Conservation (phyloP, 306 rosid species). For the Quercus gilva region DNA sequence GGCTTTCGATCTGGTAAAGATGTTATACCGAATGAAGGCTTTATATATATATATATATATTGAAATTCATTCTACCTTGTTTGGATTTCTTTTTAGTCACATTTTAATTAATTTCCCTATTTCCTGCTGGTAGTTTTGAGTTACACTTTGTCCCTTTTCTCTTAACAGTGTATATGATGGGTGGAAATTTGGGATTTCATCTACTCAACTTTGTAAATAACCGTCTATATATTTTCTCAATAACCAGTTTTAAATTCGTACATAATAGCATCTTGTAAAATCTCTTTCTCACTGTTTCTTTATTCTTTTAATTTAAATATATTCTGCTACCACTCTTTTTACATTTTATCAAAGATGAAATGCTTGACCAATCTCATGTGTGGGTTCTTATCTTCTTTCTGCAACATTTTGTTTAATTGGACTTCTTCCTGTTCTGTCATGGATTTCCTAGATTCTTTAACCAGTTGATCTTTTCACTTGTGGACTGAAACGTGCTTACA, state of each 20-base stretch:
- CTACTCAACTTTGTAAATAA: constrained; percentile 62
- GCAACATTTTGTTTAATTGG: not conserved
- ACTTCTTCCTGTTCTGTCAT: not conserved
- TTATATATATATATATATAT: not conserved
- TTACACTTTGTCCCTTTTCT: not conserved
- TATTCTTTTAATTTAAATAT: constrained; percentile 29
- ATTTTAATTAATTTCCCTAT: not conserved
- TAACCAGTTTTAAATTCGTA: constrained; percentile 54
- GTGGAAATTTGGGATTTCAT: constrained; percentile 40
- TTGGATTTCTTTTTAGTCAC: not conserved
- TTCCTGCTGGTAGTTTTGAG: not conserved
- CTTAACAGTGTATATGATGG: constrained; percentile 53
- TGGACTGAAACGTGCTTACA: too few species aligned
- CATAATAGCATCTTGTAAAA: constrained; percentile 40
- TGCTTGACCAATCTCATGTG: not conserved
- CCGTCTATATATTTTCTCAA: constrained; percentile 32
- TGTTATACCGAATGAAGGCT: not conserved
- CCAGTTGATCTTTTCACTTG: too few species aligned
- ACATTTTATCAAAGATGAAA: not conserved
- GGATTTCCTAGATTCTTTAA: not conserved
- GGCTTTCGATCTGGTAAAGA: not conserved
- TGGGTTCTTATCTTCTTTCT: not conserved
- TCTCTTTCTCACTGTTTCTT: not conserved
- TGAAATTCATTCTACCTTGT: not conserved
- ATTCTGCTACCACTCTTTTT: not conserved